A percentile compares a stretch with the other conserved stretches of the same genome.
Conservation (phyloP, 2,329 filamentous ascomycete genomes). For the Verticillium klebahnii region DNA sequence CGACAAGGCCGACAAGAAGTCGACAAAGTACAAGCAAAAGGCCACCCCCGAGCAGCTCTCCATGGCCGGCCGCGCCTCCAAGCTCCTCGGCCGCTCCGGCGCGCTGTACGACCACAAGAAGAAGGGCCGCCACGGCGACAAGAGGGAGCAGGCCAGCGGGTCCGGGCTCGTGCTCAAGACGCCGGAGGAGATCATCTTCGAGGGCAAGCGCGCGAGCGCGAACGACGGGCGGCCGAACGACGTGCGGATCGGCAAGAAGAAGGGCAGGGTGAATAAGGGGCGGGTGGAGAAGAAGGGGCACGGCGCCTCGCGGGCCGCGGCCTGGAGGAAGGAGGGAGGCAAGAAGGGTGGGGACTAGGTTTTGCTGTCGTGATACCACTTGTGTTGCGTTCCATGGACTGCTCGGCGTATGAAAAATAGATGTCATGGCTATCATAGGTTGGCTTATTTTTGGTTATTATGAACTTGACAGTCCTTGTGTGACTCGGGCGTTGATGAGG, state of each 20-base stretch:
- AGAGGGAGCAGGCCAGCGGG: conserved; percentile 15
- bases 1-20: conserved; percentile 25
- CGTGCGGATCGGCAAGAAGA: conserved; percentile 54
- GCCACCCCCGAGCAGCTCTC: conserved; percentile 65
- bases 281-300: conserved; percentile 27
- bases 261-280: conserved; percentile 34
- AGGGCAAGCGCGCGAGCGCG: conserved; percentile 69
- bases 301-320: conserved; percentile 32
- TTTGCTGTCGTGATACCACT: not conserved
- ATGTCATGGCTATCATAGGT: not conserved
- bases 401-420: not conserved
- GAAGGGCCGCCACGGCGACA: conserved; percentile 10
- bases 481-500: not conserved
- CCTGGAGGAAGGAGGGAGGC: conserved; percentile 38
- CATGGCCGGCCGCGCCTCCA: conserved; percentile 66
- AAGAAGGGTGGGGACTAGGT: not conserved
- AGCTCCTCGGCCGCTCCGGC: conserved; percentile 67
- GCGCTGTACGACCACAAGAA: conserved; percentile 39
- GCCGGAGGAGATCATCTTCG: conserved; percentile 72
- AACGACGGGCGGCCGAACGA: conserved; percentile 61
- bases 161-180: conserved; percentile 34
- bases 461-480: not conserved
- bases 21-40: conserved; percentile 63
- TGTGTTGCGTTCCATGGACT: not conserved
- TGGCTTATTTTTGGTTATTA: not conserved